phyloP scores from a whole-genome alignment of 352 stramenopile genomes.

The Pythium grandisporangium region DNA sequence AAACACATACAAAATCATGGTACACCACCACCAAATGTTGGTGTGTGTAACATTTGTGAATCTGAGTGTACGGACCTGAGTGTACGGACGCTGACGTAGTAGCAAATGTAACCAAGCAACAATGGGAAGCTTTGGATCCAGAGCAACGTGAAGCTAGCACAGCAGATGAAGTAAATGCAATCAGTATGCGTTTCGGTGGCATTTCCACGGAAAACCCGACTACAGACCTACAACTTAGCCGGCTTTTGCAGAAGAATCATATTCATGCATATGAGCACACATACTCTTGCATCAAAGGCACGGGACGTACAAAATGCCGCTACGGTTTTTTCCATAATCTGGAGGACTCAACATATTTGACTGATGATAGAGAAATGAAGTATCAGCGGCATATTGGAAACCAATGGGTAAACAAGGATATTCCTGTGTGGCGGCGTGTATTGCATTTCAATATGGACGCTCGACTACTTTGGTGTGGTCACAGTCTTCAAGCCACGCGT shows the following conservation, averaged over 20 bases:
- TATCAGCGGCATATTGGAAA: conserved; percentile 11
- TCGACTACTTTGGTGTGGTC: conserved; percentile 8
- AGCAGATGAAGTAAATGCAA: not conserved
- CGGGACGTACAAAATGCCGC: conserved; percentile 7
- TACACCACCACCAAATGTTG: too few species aligned
- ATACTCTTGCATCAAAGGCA: conserved; percentile 12
- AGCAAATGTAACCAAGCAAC: not conserved
- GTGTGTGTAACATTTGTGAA: too few species aligned
- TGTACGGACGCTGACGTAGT: conserved; percentile 4
- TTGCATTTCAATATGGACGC: conserved; percentile 22
- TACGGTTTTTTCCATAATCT: conserved; percentile 17
- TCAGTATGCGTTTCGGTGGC: conserved; percentile 8
- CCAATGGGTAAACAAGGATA: conserved; percentile 17
- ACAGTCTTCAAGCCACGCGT: conserved; percentile 5
- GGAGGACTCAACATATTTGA: conserved; percentile 1
- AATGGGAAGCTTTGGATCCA: conserved; percentile 5
- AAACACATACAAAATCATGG: too few species aligned
- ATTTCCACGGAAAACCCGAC: conserved; percentile 3
- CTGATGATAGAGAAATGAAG: conserved; percentile 5
- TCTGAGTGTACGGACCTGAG: not conserved
- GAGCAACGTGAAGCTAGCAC: conserved; percentile 1
- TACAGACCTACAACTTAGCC: conserved; percentile 10
- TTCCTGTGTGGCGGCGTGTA: conserved; percentile 11
- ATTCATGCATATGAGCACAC: conserved; percentile 9
- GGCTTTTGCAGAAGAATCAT: conserved; percentile 9